Percentiles rank a stretch among this genome's conserved stretches.
phyloP scores from a whole-genome alignment of 2,329 filamentous ascomycete species.

The Aspergillus pseudoviridinutans region DNA sequence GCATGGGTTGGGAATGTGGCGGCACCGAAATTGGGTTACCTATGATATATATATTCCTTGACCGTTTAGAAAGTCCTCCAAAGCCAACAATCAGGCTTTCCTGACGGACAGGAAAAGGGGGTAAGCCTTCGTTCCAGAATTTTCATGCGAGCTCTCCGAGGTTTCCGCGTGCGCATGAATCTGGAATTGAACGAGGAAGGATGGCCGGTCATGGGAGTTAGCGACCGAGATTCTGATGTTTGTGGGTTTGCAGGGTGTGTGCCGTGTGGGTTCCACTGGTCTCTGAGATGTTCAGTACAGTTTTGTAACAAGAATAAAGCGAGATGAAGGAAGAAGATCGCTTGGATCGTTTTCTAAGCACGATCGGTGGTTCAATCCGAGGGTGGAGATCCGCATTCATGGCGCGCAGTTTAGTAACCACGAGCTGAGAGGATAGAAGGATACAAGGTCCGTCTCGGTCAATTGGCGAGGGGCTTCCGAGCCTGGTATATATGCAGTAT shows the following conservation, averaged over 20 bases:
- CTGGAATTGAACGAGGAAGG: neutral
- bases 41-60: neutral
- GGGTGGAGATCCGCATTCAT: neutral
- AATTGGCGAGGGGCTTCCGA: conserved; percentile 29
- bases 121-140: neutral
- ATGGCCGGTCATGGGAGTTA: neutral
- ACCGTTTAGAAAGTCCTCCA: neutral
- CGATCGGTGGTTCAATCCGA: neutral
- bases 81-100: neutral
- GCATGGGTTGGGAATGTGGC: neutral
- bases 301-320: neutral
- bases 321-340: neutral
- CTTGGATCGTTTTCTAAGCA: neutral
- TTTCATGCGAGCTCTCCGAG: neutral
- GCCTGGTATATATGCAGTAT: conserved; percentile 44
- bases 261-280: neutral
- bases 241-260: neutral
- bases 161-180: neutral
- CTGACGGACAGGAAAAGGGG: neutral
- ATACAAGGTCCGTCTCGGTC: neutral
- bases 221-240: neutral
- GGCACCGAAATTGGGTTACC: neutral
- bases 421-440: neutral
- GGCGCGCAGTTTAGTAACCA: neutral
- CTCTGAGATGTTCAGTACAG: neutral